Percentiles rank a stretch among this genome's conserved stretches.
Evolutionary conservation across 495 filamentous ascomycete genomes (phyloP).

Genomic region (Tirmania nivea): DNA sequence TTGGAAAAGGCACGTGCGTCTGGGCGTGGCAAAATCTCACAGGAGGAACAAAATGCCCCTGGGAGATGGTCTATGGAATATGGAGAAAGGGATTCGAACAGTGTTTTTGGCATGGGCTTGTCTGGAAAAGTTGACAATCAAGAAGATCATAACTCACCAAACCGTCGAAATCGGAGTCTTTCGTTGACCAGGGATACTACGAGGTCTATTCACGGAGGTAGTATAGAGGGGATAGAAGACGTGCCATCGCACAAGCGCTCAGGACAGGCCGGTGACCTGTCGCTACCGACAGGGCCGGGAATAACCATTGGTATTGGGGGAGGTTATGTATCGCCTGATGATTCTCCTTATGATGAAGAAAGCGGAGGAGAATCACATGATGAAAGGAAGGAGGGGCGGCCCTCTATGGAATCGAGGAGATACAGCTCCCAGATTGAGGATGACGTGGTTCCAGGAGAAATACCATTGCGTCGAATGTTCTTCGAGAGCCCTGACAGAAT

Average conservation of each 20-base stretch:
- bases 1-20: background rate
- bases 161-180: background rate
- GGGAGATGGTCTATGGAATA: background rate
- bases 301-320: background rate
- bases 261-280: background rate
- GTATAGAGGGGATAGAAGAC: background rate
- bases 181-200: background rate
- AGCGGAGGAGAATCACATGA: constrained; percentile 1
- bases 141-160: background rate
- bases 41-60: background rate
- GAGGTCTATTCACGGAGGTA: background rate
- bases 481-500: background rate
- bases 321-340: background rate
- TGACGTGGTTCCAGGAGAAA: background rate
- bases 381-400: background rate
- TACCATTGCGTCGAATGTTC: background rate
- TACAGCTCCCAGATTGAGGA: background rate
- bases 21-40: background rate
- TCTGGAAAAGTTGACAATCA: background rate
- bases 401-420: background rate
- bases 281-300: background rate
- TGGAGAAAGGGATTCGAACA: too few species aligned
- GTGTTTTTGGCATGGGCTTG: too few species aligned
- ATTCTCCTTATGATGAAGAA: background rate
- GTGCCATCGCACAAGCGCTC: background rate